Percentiles rank a stretch among this genome's conserved stretches.
phyloP scores from a whole-genome alignment of 345 rosid genomes.

The Passiflora organensis region DNA sequence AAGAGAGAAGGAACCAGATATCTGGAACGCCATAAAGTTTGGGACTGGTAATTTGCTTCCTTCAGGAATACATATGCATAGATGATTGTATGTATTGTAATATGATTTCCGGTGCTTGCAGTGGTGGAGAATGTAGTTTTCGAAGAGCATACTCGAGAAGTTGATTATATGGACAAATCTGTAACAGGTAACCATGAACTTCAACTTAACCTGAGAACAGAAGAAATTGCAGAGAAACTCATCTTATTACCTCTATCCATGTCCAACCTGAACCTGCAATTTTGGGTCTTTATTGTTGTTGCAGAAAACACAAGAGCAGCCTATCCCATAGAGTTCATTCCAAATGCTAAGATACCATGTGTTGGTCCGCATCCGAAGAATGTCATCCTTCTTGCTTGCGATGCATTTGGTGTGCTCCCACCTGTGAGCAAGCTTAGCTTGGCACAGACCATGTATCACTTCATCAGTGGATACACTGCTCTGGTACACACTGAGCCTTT shows the following conservation, averaged over 20 bases:
- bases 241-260: too few species aligned
- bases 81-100: not conserved
- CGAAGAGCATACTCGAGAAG: constrained; percentile 87
- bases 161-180: constrained; percentile 76
- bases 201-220: too few species aligned
- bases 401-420: constrained; percentile 35
- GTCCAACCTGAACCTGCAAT: too few species aligned
- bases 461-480: constrained; percentile 34
- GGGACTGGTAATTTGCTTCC: constrained; percentile 57
- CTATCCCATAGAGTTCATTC: constrained; percentile 29
- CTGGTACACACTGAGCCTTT: constrained; percentile 17
- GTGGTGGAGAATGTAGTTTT: constrained; percentile 93
- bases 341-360: constrained; percentile 31
- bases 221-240: too few species aligned
- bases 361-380: constrained; percentile 30
- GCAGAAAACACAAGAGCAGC: constrained; percentile 36
- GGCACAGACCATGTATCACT: constrained; percentile 33
- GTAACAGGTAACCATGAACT: constrained; percentile 56
- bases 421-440: constrained; percentile 34
- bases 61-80: not conserved
- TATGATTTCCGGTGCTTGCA: constrained; percentile 20
- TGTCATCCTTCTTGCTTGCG: constrained; percentile 31
- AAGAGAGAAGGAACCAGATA: constrained; percentile 91
- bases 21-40: constrained; percentile 93
- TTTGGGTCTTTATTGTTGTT: not conserved